Evolutionary conservation across 805 yeast species (phyloP), one percentile per base, ranked within the genome.

Genomic region (Candida saitoana): DNA sequence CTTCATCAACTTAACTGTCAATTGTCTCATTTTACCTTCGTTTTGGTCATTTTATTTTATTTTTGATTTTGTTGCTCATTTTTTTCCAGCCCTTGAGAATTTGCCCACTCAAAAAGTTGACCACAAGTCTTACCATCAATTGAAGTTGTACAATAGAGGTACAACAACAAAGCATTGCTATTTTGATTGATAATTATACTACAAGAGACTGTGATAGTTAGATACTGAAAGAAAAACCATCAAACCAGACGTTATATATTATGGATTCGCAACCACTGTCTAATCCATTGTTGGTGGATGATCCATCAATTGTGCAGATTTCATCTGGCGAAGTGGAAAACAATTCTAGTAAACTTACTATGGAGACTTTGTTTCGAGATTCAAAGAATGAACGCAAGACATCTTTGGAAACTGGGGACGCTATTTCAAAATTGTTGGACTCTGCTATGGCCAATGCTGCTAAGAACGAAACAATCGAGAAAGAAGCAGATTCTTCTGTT

Each of bases 381-480:
- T 29, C 32, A 5, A 29, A 29, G 32, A 29, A 29, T 14, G 32
- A 29, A 14, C 16, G 16, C 32, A 14, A 29, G 32, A 14, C 6
- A 5, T 34, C 40, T n/a, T 32, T 41, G 12, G 64, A 59, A 36
- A 63, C 69, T 3, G 63, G 65, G 15, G 61, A 55, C 39, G 73
- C 68, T 5, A 63, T 71, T 32, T 64, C 74, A 16, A 63, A 62
- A 46, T 55, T 71, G 33, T 58, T 71, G 36, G 75, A 71, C 48
- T 64, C 71, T 5, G 76, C 76, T 14, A 67, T 71, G 50, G 73
- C 73, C 20, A 67, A 71, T 27, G 76, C 76, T 11, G 75, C 75
- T 29, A 66, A 63, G 38, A 18, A 24, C 31, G 38, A 36, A 14
- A 30, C 9, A 34, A 19, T 36, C 41, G 18, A 15, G 7, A 36